Evolutionary conservation across 2,329 filamentous ascomycete species (phyloP).

Genomic region (Hypoxylon sp.): DNA sequence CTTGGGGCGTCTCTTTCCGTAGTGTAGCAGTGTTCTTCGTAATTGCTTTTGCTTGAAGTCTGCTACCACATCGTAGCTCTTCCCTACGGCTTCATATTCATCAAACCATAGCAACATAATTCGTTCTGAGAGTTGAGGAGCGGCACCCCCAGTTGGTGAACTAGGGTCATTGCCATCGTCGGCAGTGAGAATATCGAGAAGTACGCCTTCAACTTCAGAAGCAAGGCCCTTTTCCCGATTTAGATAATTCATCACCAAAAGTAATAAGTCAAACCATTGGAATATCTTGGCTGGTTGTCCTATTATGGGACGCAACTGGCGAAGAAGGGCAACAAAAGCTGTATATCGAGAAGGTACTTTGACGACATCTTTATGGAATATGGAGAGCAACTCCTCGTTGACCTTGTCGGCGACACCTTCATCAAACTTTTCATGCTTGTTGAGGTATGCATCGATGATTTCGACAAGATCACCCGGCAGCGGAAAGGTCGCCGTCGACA

Average conservation of each 20-base stretch:
- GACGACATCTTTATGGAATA: conserved; percentile 72
- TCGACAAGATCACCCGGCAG: conserved; percentile 71
- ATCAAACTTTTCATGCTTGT: conserved; percentile 72
- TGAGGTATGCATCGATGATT: conserved; percentile 72
- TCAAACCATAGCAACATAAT: conserved; percentile 67
- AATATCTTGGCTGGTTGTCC: conserved; percentile 68
- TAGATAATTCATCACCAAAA: conserved; percentile 64
- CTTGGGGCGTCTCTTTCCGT: conserved; percentile 74
- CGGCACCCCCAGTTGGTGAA: conserved; percentile 52
- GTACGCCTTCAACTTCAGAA: conserved; percentile 69
- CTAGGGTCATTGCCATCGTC: conserved; percentile 65
- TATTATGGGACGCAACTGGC: conserved; percentile 70
- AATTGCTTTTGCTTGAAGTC: conserved; percentile 60
- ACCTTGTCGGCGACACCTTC: conserved; percentile 74
- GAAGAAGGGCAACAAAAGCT: conserved; percentile 74
- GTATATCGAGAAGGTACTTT: conserved; percentile 65
- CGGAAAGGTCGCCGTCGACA: conserved; percentile 62
- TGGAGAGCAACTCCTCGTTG: conserved; percentile 73
- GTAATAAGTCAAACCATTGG: conserved; percentile 75
- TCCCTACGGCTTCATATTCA: conserved; percentile 49
- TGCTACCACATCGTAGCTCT: conserved; percentile 48
- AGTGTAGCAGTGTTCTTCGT: conserved; percentile 62
- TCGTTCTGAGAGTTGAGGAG: conserved; percentile 54
- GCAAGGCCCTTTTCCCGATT: conserved; percentile 70
- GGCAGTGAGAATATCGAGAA: conserved; percentile 70